Evolutionary conservation across 169 alveolate genomes (phyloP).

Genomic region (Plasmodium fragile): DNA sequence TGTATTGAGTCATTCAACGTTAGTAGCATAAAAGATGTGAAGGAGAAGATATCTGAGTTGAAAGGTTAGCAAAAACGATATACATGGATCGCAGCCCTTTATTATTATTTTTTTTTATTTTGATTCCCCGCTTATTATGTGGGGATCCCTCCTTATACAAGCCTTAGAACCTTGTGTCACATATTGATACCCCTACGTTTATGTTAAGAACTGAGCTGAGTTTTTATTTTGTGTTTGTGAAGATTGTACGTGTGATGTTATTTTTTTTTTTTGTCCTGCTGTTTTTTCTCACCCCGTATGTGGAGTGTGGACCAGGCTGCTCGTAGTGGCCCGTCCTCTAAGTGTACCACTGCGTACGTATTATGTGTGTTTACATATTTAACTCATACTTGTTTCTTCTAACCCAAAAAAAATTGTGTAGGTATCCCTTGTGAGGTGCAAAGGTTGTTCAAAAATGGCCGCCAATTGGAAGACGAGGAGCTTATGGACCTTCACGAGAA

Average conservation of each 20-base stretch:
- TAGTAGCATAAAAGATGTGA: slow-evolving; percentile 52
- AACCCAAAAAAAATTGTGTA: slow-evolving; percentile 22
- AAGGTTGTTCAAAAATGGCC: slow-evolving; percentile 64
- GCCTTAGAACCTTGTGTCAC: neutral
- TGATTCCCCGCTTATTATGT: neutral
- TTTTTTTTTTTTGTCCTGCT: neutral
- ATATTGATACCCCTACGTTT: neutral
- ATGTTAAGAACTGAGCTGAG: neutral
- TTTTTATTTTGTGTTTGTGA: neutral
- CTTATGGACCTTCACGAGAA: slow-evolving; percentile 28
- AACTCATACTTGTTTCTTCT: neutral
- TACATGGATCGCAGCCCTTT: neutral
- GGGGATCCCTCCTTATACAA: neutral
- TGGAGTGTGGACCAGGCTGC: neutral
- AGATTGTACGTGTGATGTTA: neutral
- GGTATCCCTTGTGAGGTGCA: slow-evolving; percentile 74
- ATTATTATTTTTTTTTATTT: neutral
- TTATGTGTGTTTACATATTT: neutral
- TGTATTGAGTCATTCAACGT: slow-evolving; percentile 73
- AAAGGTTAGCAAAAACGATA: slow-evolving; percentile 38
- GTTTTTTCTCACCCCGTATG: neutral
- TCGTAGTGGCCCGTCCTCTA: neutral
- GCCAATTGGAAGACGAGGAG: slow-evolving; percentile 69
- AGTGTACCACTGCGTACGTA: neutral
- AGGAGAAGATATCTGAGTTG: slow-evolving; percentile 54